Conservation (phyloP, 208 protist species). For the Leishmania gerbilli region DNA sequence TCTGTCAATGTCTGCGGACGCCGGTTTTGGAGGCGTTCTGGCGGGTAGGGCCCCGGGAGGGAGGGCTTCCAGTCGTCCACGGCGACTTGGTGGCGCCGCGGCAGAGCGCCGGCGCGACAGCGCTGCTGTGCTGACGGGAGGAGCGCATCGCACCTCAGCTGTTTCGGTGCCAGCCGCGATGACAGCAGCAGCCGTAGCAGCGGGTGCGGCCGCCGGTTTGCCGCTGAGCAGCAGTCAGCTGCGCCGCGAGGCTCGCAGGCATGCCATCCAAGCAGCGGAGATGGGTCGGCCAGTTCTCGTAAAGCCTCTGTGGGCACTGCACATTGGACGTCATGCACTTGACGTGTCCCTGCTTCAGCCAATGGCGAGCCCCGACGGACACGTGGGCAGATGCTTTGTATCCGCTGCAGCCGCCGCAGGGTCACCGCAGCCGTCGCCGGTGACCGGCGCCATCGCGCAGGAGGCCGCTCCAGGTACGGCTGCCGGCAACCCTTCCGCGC, state of each 20-base stretch:
- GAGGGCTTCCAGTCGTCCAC: not conserved
- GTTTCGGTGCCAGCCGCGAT: not conserved
- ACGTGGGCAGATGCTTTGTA: not conserved
- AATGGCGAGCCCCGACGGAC: not conserved
- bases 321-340: slow-evolving; percentile 23
- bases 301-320: slow-evolving; percentile 37
- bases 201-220: not conserved
- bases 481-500: not conserved
- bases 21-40: not conserved
- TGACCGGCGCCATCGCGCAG: not conserved
- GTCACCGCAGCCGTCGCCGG: not conserved
- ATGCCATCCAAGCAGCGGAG: slow-evolving; percentile 26
- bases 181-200: not conserved
- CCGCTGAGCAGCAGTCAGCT: slow-evolving; percentile 21
- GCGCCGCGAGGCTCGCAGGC: slow-evolving; percentile 20
- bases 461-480: not conserved
- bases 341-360: slow-evolving; percentile 20
- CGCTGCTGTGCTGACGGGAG: not conserved
- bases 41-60: not conserved
- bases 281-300: slow-evolving; percentile 31
- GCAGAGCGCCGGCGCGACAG: not conserved
- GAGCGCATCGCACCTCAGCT: not conserved
- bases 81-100: not conserved
- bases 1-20: not conserved
- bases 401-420: not conserved